A percentile compares a stretch with the other conserved stretches of the same genome.
These are phyloP conservation scores for Metschnikowia noctiluminum DNA, from an alignment of 805 yeast genomes.

Conservation along the genomic window DNA sequence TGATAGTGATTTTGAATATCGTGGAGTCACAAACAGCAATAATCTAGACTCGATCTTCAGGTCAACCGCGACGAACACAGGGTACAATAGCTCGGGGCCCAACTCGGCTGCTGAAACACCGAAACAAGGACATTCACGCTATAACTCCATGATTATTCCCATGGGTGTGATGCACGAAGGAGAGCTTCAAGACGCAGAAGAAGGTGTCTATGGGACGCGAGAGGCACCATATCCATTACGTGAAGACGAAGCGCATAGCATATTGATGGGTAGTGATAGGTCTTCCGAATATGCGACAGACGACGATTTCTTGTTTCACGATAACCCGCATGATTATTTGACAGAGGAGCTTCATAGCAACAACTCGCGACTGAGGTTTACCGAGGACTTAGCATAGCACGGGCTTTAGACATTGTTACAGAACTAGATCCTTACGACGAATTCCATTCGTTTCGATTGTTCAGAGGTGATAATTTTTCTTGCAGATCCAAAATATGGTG, in stretches of 20 bases:
- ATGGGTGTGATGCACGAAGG: slow-evolving; percentile 12
- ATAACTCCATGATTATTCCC: slow-evolving; percentile 10
- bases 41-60: slow-evolving; percentile 40
- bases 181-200: not conserved
- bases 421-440: not conserved
- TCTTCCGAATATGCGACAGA: slow-evolving; percentile 14
- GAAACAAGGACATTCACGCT: slow-evolving; percentile 14
- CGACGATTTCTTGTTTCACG: slow-evolving; percentile 12
- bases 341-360: slow-evolving; percentile 15
- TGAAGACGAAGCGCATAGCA: slow-evolving; percentile 4
- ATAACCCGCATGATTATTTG: slow-evolving; percentile 12
- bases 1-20: slow-evolving; percentile 36
- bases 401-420: not conserved
- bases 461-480: too few relatives aligned
- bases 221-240: slow-evolving; percentile 10
- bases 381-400: slow-evolving; percentile 13
- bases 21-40: slow-evolving; percentile 43
- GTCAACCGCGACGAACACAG: slow-evolving; percentile 10
- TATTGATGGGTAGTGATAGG: slow-evolving; percentile 7
- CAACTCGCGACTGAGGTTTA: slow-evolving; percentile 19
- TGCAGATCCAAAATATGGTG: too few relatives aligned
- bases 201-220: not conserved
- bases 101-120: slow-evolving; percentile 10
- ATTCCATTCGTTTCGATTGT: too few relatives aligned
- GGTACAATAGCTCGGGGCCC: slow-evolving; percentile 12